Percentiles rank a stretch among this genome's conserved stretches.
Evolutionary conservation across 2,329 filamentous ascomycete genomes (phyloP).

Genomic region (Alternaria solani): DNA sequence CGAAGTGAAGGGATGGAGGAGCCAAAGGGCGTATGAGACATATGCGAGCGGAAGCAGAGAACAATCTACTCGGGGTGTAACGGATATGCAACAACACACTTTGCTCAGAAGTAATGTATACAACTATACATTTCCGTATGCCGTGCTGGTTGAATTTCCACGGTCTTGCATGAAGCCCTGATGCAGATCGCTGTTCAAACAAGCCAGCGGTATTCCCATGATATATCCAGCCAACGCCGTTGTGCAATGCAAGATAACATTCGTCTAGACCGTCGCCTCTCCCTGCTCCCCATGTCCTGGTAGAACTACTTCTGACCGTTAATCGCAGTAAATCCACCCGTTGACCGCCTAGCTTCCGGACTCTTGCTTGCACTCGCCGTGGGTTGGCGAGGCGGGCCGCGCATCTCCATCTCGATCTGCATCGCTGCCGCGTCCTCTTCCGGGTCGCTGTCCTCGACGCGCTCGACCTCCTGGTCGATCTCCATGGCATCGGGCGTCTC

Average conservation of each 20-base stretch:
- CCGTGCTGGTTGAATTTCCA: not conserved
- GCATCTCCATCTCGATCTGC: conserved; percentile 53
- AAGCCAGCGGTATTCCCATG: not conserved
- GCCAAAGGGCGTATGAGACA: not conserved
- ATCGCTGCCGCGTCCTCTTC: conserved; percentile 45
- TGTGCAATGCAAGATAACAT: conserved; percentile 15
- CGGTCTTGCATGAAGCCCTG: not conserved
- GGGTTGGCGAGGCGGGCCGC: conserved; percentile 32
- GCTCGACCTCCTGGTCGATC: conserved; percentile 15
- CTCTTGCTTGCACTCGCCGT: conserved; percentile 9
- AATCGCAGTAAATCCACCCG: conserved; percentile 45
- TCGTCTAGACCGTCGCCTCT: not conserved
- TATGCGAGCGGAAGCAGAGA: not conserved
- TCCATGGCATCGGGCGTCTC: conserved; percentile 21
- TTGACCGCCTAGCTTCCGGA: conserved; percentile 24
- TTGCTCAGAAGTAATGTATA: not conserved
- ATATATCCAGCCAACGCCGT: conserved; percentile 14
- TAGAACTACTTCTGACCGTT: conserved; percentile 32
- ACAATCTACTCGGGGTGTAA: not conserved
- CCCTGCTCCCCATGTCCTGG: not conserved
- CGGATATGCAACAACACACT: not conserved
- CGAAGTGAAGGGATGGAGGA: not conserved
- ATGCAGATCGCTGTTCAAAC: not conserved
- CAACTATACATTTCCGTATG: not conserved
- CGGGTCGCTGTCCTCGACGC: conserved; percentile 32